A percentile compares a stretch with the other conserved stretches of the same genome.
These are phyloP conservation scores for Rutstroemia sp. DNA, from an alignment of 2,329 filamentous ascomycete species.

Conservation along the genomic window DNA sequence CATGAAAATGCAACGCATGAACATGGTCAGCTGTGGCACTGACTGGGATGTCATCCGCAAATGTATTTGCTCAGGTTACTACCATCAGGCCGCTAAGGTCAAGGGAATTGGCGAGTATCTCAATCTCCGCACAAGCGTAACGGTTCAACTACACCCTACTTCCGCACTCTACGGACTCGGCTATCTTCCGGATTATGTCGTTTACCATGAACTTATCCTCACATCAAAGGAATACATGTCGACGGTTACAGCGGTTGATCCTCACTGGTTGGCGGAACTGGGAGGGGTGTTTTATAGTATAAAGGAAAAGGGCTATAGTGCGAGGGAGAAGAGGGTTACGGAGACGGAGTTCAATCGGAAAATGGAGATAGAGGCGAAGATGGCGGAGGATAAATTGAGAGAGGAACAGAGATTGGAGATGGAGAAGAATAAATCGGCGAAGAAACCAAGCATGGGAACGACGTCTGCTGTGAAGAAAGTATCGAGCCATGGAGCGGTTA, in stretches of 20 bases:
- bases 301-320: slow-evolving; percentile 94
- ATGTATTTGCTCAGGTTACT: slow-evolving; percentile 96
- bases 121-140: slow-evolving; percentile 90
- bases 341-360: slow-evolving; percentile 88
- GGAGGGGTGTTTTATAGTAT: slow-evolving; percentile 96
- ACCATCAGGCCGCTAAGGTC: slow-evolving; percentile 93
- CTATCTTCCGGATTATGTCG: slow-evolving; percentile 91
- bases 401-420: slow-evolving; percentile 50
- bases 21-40: slow-evolving; percentile 78
- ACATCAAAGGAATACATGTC: slow-evolving; percentile 98
- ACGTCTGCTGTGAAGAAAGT: slow-evolving; percentile 1
- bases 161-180: slow-evolving; percentile 87
- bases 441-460: slow-evolving; percentile 28
- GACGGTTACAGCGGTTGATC: slow-evolving; percentile 91
- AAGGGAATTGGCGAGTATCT: slow-evolving; percentile 97
- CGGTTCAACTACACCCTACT: slow-evolving; percentile 89
- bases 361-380: slow-evolving; percentile 89
- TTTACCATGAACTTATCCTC: slow-evolving; percentile 96
- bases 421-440: slow-evolving; percentile 40
- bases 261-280: slow-evolving; percentile 92
- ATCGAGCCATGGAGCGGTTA: slow-evolving; percentile 5
- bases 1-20: slow-evolving; percentile 89
- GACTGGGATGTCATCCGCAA: slow-evolving; percentile 95
- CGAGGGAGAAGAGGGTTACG: slow-evolving; percentile 74
- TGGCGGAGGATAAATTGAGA: slow-evolving; percentile 74